Evolutionary conservation across 495 filamentous ascomycete species (phyloP), one percentile per base, ranked within the genome.

Genomic region (Penicillium atrosanguineum): DNA sequence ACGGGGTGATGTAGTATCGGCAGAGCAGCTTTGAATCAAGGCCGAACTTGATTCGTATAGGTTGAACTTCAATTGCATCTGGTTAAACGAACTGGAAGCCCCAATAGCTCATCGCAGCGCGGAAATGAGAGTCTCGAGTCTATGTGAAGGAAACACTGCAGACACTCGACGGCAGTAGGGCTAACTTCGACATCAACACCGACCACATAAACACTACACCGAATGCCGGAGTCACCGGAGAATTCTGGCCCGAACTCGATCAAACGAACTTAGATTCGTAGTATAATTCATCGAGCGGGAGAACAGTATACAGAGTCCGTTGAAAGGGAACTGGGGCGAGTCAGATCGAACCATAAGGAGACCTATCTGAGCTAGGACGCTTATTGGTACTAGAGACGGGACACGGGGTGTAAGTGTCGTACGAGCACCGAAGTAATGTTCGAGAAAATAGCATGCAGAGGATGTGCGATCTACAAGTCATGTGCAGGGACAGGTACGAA

Each of bases 171-270:
- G 48, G 18, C 59, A 66, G 47, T 74, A 72, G 71, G 64, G 70
- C 31, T 53, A 69, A 18, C 23, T 76, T 71, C 36, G 64, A 76
- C 43, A 75, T 82, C 54, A 60, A 75, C 25, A 82, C 79, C 6
- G 75, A 84, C 59, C 82, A 79, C 57, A 76, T 73, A 28, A 65
- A 61, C 6, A 64, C 55, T 1, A 73, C 67, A 8, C 83, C 82
- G 4, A 60, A 78, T 25, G 69, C 66, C 20, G 65, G 65, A 6
- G 62, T 69, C 1, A 65, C 59, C 4, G 56, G 65, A 8, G 69
- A 75, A 26, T 73, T 69, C 48, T 70, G 59, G 58, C 59, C 72
- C 9, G 45, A 62, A 0, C n/a, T 75, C 0, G 51, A 62, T 11
- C 49, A 73, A 8, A 79, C 87, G 14, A 83, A 72, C 20, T 79